phyloP scores from a whole-genome alignment of 2,329 filamentous ascomycete genomes.

The Neofusicoccum parvum region DNA sequence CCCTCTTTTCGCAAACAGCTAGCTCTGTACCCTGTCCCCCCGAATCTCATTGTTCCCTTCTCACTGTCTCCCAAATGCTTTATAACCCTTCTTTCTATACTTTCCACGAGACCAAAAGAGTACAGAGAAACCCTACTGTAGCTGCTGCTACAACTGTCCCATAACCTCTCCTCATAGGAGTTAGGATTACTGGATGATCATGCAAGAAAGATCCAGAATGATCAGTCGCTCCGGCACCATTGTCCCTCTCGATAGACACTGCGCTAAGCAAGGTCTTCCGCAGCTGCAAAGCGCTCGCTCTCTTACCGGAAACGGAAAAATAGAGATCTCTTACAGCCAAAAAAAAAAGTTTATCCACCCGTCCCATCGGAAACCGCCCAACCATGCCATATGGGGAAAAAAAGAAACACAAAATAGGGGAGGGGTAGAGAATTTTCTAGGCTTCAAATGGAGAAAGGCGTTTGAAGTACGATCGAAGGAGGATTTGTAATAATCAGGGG shows the following conservation, averaged over 20 bases:
- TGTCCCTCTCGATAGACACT: neutral
- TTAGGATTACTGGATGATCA: neutral
- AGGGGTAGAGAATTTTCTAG: neutral
- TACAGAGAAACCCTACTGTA: neutral
- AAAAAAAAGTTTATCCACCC: neutral
- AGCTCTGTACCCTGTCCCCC: neutral
- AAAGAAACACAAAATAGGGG: neutral
- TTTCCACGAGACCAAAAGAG: neutral
- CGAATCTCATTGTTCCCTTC: neutral
- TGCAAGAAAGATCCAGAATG: neutral
- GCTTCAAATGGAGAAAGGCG: neutral
- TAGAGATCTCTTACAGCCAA: neutral
- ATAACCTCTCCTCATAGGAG: neutral
- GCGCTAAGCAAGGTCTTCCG: neutral
- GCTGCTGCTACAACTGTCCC: neutral
- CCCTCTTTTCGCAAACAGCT: neutral
- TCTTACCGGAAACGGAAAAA: neutral
- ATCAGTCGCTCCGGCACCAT: neutral
- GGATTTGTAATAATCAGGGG: neutral
- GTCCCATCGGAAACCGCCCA: neutral
- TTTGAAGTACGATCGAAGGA: neutral
- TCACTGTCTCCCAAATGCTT: neutral
- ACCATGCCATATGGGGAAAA: neutral
- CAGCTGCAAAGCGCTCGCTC: neutral
- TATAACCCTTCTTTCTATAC: neutral